Evolutionary conservation across 805 yeast species (phyloP), one percentile per base, ranked within the genome.

Genomic region (Pichia cephalocereana): DNA sequence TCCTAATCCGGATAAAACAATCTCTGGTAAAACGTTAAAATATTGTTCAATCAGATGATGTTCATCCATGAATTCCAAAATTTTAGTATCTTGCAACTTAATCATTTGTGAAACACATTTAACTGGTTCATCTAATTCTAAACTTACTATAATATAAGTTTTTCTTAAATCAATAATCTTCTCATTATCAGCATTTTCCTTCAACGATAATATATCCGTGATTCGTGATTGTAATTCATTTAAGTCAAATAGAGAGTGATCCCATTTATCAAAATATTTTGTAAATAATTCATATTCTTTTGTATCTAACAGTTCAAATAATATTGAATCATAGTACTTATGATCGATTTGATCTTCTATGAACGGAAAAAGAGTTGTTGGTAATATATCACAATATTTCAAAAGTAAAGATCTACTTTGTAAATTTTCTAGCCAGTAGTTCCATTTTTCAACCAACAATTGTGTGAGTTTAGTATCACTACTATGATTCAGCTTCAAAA

Each of bases 51-150:
- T 63, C 31, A 91, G 64, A 56, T 88, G 91, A 58, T 83, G 72
- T 37, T 72, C 68, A 11, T 80, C 69, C 44, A 89, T 67, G 47
- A 87, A 76, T 38, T 74, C 70, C 41, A 90, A 60, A 0, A 81
- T 74, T 15, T 73, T 57, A 0, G 70, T 59, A 59, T 85, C 89
- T 52, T 74, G 69, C 28, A 83, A 63, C 17, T 61, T 62, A 14
- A 86, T 70, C 54, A 86, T 68, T 58, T 83, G 89, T 0, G 71
- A 71, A 8, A 84, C 79, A 2, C 96, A 90, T 34, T 71, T 70
- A 2, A 68, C 66, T 3, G 83, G 83, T 40, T 82, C 82, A 32
- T 76, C 74, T 0, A 79, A 65, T 45, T 73, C 70, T 11, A 83
- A 65, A 55, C 83, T 83, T 10, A 88, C 57, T 11, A 74, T 66